Evolutionary conservation across 2,329 filamentous ascomycete genomes (phyloP).

Genomic region (Microdochium trichocladiopsis): DNA sequence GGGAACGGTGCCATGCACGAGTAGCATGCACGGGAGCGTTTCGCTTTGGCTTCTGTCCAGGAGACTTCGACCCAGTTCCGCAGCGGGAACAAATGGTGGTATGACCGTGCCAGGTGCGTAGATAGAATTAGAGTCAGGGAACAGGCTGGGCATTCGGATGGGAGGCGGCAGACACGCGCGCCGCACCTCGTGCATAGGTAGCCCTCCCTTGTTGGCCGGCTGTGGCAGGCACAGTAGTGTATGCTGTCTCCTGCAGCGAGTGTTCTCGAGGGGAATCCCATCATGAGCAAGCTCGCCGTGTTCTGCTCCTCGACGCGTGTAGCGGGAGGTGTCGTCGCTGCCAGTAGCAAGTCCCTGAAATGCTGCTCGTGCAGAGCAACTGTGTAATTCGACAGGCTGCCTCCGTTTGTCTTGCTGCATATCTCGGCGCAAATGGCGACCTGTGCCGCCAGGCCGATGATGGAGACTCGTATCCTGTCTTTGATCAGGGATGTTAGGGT

Average conservation of each 20-base stretch:
- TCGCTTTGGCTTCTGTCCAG: conserved; percentile 59
- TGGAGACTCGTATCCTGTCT: conserved; percentile 79
- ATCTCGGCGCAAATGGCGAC: conserved; percentile 89
- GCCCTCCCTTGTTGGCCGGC: conserved; percentile 71
- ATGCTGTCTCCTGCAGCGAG: conserved; percentile 58
- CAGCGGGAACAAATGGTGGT: conserved; percentile 87
- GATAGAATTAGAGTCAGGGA: conserved; percentile 88
- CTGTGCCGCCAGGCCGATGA: conserved; percentile 86
- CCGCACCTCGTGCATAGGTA: conserved; percentile 87
- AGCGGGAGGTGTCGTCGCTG: conserved; percentile 81
- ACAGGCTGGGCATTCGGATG: conserved; percentile 86
- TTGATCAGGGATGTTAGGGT: conserved; percentile 73
- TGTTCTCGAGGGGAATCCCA: conserved; percentile 91
- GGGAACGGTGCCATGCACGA: conserved; percentile 74
- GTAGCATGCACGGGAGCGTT: conserved; percentile 59
- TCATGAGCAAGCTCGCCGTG: conserved; percentile 73
- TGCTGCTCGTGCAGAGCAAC: conserved; percentile 84
- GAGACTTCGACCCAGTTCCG: conserved; percentile 86
- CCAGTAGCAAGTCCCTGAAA: conserved; percentile 83
- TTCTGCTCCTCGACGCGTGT: conserved; percentile 58
- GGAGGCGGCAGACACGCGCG: conserved; percentile 82
- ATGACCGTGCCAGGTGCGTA: conserved; percentile 86
- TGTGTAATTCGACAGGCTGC: conserved; percentile 68
- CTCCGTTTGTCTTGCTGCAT: conserved; percentile 78
- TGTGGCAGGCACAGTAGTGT: conserved; percentile 88